phyloP scores from a whole-genome alignment of 306 rosid genomes.

The Rosa persica region DNA sequence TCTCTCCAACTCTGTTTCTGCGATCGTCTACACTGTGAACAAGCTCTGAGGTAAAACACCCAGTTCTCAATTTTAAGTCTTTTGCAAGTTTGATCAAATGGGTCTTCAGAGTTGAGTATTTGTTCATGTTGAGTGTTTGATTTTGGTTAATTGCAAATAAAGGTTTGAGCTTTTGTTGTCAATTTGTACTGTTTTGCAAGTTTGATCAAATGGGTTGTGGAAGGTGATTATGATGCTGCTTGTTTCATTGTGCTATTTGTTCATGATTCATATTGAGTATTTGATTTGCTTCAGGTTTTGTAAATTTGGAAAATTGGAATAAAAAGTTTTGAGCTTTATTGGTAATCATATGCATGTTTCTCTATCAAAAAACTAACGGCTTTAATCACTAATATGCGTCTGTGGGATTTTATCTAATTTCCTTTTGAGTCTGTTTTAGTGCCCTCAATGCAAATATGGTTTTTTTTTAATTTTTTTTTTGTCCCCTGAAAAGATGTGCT shows the following conservation, averaged over 20 bases:
- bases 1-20: constrained; percentile 5
- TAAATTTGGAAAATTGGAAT: neutral
- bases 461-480: neutral
- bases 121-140: neutral
- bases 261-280: neutral
- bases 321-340: neutral
- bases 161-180: neutral
- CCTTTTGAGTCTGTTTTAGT: neutral
- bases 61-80: neutral
- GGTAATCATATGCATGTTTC: neutral
- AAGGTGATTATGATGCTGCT: neutral
- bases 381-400: constrained; percentile 6
- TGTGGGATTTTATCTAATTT: neutral
- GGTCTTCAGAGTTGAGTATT: neutral
- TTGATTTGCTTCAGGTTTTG: neutral
- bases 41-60: constrained; percentile 13
- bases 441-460: neutral
- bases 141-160: neutral
- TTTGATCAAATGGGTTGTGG: constrained; percentile 15
- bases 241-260: neutral
- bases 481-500: neutral
- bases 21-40: constrained; percentile 16
- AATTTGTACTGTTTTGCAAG: neutral
- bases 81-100: constrained; percentile 12
- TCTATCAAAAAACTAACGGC: neutral